phyloP scores from a whole-genome alignment of 164 flowering plant genomes.

The Saururus chinensis region DNA sequence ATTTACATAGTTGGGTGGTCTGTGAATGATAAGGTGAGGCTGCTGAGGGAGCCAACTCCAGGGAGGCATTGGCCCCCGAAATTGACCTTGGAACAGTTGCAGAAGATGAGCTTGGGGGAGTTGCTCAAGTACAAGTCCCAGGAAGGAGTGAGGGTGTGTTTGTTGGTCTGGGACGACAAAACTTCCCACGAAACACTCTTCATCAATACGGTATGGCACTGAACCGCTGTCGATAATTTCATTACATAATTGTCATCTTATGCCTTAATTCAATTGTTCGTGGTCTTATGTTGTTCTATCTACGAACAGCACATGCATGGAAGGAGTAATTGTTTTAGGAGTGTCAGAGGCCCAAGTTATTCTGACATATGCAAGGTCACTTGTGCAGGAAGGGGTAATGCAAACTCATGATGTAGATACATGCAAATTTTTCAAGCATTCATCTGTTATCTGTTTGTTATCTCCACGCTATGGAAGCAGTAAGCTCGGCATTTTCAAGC shows the following conservation, averaged over 20 bases:
- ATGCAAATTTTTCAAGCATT: conserved; percentile 83
- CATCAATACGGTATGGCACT: conserved; percentile 51
- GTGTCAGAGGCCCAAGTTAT: no score
- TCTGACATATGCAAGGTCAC: no score
- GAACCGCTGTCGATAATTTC: no score
- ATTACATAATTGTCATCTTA: no score
- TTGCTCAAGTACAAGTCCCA: conserved; percentile 84
- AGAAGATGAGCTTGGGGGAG: conserved; percentile 71
- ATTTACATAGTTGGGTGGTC: conserved; percentile 91
- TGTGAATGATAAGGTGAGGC: conserved; percentile 64
- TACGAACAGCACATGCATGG: no score
- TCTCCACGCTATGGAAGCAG: conserved; percentile 88
- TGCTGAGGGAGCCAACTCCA: conserved; percentile 53
- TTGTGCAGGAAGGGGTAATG: conserved; percentile 87
- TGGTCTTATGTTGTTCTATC: no score
- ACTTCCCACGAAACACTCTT: conserved; percentile 71
- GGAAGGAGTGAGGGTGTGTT: conserved; percentile 84
- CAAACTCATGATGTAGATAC: conserved; percentile 93
- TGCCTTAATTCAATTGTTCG: no score
- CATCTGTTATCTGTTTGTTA: conserved; percentile 86
- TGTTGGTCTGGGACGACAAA: conserved; percentile 94
- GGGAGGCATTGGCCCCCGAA: conserved; percentile 43
- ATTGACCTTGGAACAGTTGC: conserved; percentile 24
- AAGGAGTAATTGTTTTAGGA: no score
- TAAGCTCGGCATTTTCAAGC: conserved; percentile 78